Percentiles rank a stretch among this genome's conserved stretches.
Conservation (phyloP, 345 rosid genomes). For the Adansonia digitata region DNA sequence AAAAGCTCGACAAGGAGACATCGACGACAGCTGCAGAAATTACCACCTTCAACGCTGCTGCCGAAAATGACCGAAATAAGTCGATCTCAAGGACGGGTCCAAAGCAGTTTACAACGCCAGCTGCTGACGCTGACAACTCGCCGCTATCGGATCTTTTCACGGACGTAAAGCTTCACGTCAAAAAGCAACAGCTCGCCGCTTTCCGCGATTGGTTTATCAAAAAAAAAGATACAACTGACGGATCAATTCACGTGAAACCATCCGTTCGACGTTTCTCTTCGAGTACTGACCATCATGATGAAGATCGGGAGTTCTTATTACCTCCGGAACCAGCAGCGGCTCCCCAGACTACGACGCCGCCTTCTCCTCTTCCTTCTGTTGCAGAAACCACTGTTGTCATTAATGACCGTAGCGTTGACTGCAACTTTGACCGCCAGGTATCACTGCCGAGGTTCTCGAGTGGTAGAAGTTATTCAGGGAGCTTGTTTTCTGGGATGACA, state of each 20-base stretch:
- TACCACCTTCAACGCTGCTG: background rate
- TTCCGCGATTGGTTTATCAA: constrained; percentile 62
- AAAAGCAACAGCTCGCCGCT: constrained; percentile 59
- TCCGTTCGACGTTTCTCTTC: constrained; percentile 23
- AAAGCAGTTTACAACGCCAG: background rate
- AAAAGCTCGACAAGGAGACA: constrained; percentile 19
- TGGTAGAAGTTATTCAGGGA: constrained; percentile 78
- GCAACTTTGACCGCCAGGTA: constrained; percentile 59
- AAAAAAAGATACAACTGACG: constrained; percentile 32
- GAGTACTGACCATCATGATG: constrained; percentile 28
- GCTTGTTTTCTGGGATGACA: constrained; percentile 81
- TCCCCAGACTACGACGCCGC: background rate
- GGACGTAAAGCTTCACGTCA: constrained; percentile 37
- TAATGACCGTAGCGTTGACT: constrained; percentile 38
- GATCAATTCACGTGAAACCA: constrained; percentile 38
- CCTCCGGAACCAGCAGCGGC: constrained; percentile 28
- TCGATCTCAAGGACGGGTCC: constrained; percentile 13
- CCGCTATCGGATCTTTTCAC: constrained; percentile 58
- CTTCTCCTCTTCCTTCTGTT: background rate
- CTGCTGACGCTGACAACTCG: background rate
- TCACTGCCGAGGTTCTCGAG: constrained; percentile 75
- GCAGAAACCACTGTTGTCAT: constrained; percentile 17
- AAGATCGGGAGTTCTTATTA: constrained; percentile 46
- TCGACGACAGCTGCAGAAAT: background rate
- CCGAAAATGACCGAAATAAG: constrained; percentile 30